Percentiles rank a stretch among this genome's conserved stretches.
phyloP scores from a whole-genome alignment of 2,329 filamentous ascomycete genomes.

The Arthrobotrys iridis region DNA sequence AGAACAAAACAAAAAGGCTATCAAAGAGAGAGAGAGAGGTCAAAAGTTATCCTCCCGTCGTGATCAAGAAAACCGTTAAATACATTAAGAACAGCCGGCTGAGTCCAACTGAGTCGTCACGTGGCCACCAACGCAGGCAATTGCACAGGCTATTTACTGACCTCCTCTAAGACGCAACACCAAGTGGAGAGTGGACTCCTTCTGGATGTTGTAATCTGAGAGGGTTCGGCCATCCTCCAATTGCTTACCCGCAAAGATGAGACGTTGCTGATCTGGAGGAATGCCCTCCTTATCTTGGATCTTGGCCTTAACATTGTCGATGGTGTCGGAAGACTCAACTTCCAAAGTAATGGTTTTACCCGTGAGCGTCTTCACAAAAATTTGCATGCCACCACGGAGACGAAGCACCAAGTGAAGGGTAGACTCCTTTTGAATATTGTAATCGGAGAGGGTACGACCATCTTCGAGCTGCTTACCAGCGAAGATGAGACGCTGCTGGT shows the following conservation, averaged over 20 bases:
- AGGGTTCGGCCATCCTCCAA: conserved; percentile 97
- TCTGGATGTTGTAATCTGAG: conserved; percentile 99
- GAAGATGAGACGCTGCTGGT: conserved; percentile 93
- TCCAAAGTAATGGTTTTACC: conserved; percentile 77
- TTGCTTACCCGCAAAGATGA: conserved; percentile 77
- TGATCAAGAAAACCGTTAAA: conserved; percentile 6
- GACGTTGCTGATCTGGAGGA: conserved; percentile 75
- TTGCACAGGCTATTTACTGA: conserved; percentile 7
- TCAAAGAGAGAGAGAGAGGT: conserved; percentile 9
- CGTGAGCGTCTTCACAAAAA: conserved; percentile 85
- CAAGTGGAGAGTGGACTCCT: conserved; percentile 96
- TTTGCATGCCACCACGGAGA: conserved; percentile 84
- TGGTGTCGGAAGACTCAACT: conserved; percentile 74
- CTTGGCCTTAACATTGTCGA: conserved; percentile 76
- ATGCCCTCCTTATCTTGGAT: conserved; percentile 86
- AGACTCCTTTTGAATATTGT: conserved; percentile 95
- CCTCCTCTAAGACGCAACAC: conserved; percentile 73
- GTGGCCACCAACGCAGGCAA: neutral
- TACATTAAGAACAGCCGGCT: neutral
- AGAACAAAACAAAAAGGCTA: neutral
- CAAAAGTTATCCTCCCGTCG: conserved; percentile 20
- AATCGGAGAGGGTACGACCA: conserved; percentile 87
- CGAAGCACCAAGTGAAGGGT: conserved; percentile 83
- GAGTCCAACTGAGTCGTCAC: neutral
- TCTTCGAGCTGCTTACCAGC: conserved; percentile 94